A percentile compares a stretch with the other conserved stretches of the same genome.
Conservation (phyloP, 257 asterid species). For the Fraxinus quadrangulata region DNA sequence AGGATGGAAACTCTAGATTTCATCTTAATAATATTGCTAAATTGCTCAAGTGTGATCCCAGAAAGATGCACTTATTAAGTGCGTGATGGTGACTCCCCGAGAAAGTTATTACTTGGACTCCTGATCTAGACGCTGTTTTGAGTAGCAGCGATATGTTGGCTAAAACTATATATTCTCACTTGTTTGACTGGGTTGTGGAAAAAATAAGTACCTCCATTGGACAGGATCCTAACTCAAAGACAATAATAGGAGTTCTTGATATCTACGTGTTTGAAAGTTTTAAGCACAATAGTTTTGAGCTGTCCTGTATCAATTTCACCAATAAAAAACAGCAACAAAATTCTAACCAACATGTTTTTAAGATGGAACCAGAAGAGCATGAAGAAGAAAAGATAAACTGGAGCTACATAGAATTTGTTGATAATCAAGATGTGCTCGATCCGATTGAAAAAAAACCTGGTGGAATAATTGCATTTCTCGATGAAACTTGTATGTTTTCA, state of each 20-base stretch:
- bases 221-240: constrained; percentile 92
- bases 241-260: constrained; percentile 94
- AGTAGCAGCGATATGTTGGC: too few relatives aligned
- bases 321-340: constrained; percentile 95
- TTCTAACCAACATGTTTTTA: constrained; percentile 98
- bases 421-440: constrained; percentile 99
- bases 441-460: constrained; percentile 99
- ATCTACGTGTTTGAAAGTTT: constrained; percentile 96
- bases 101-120: too few relatives aligned
- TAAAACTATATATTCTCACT: too few relatives aligned
- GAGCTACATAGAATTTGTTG: constrained; percentile 99
- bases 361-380: constrained; percentile 99
- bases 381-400: constrained; percentile 93
- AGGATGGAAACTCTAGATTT: too few relatives aligned
- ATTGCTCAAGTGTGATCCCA: too few relatives aligned
- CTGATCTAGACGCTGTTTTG: too few relatives aligned
- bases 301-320: constrained; percentile 96
- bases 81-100: too few relatives aligned
- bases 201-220: constrained; percentile 91
- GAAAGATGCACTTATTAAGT: too few relatives aligned
- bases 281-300: constrained; percentile 92
- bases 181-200: constrained; percentile 64
- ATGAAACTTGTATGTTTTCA: constrained; percentile 99
- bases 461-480: constrained; percentile 93
- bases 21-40: too few relatives aligned